These are phyloP conservation scores for Fomitopsis palustris DNA, from an alignment of 1,284 basidiomycete species.

Conservation along the genomic window DNA sequence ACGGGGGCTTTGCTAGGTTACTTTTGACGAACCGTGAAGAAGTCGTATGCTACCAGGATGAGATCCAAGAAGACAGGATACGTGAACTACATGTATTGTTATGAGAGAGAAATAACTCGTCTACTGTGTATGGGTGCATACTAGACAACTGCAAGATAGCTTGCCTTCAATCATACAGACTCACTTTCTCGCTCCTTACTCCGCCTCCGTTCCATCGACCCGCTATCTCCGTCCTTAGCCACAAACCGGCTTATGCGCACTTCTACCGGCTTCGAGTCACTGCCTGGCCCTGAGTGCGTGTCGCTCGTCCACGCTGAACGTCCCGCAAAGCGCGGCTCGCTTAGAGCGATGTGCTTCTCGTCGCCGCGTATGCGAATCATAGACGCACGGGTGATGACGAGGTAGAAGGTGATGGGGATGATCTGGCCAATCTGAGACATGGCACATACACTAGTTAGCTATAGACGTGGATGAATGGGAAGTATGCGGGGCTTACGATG, in stretches of 20 bases:
- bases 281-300: too few species aligned
- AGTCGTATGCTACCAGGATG: too few species aligned
- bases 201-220: not conserved
- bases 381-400: slow-evolving; percentile 23
- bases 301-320: not conserved
- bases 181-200: too few species aligned
- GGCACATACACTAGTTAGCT: not conserved
- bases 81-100: too few species aligned
- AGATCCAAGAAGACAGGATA: too few species aligned
- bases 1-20: too few species aligned
- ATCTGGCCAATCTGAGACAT: slow-evolving; percentile 22
- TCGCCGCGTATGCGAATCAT: not conserved
- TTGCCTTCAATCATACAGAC: too few species aligned
- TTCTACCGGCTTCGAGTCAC: not conserved
- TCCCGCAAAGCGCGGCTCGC: not conserved
- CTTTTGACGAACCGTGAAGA: too few species aligned
- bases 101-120: too few species aligned
- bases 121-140: too few species aligned
- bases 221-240: not conserved
- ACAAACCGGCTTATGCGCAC: not conserved
- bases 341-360: not conserved
- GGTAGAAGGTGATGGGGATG: slow-evolving; percentile 30
- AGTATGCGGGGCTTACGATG: slow-evolving; percentile 20
- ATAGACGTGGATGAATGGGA: not conserved
- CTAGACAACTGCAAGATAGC: too few species aligned